Base-by-base conservation (phyloP, 345 rosid species). In the Toxicodendron radicans region DNA sequence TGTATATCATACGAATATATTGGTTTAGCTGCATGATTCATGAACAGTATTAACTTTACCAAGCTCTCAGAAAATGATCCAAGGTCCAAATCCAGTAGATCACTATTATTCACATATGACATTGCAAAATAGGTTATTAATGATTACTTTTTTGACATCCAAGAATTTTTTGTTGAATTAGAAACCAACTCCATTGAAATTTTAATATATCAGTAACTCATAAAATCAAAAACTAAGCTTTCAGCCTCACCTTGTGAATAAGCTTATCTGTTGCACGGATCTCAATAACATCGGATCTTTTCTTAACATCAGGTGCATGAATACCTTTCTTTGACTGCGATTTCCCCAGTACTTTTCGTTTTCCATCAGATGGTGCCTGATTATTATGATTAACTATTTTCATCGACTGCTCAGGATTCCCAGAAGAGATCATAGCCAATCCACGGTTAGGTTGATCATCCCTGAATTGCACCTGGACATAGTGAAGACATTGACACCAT, bases 231-330 rank as follows among this genome's bases (percentile, higher is more conserved):
- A 17, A 58, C 58, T 57, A 21, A 72, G 41, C 3, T 12, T 56
- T 69, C 16, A 41, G 5, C 64, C 81, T 77, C 59, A 78, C 84
- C 81, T 78, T 66, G 17, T 77, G 74, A 54, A 81, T 62, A 77
- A 77, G 68, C 73, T 41, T 77, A 45, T 74, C 62, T 24, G 81
- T 81, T 56, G 76, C 79, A 49, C 68, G 64, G 51, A 81, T 81
- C 79, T 59, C 24, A 32, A 81, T 71, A 54, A 57, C n/a, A 10
- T 67, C 73, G 48, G 54, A 23, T 3, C 20, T 58, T 57, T 75
- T 72, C 72, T 62, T 71, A 52, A 32, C 41, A 43, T 69, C 59
- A 33, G 46, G 48, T 33, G 8, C 49, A 41, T 71, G 60, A 49
- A 43, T 54, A 49, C 58, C 64, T 53, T 57, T 70, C 66, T 62